Base-by-base conservation (phyloP, 768 basidiomycete genomes). In the Leucogyrophana mollusca region DNA sequence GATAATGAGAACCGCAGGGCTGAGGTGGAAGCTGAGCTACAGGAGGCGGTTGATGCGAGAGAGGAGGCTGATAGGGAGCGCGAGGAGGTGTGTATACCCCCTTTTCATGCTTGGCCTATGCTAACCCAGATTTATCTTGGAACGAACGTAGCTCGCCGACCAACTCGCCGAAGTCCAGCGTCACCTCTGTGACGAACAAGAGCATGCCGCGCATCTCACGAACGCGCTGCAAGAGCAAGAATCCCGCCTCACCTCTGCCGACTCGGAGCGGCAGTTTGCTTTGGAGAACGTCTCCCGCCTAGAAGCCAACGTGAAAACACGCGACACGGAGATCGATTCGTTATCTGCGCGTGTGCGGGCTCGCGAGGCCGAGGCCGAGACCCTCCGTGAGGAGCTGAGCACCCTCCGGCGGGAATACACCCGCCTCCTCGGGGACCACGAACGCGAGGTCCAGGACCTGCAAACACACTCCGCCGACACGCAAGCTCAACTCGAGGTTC, bases 21-120 rank as follows among this genome's bases (percentile, higher is more conserved):
- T 18, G 80, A 83, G 45, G 62, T 85, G 1, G 82, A 86, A 50
- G 64, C 60, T 20, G 76, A 85, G 45, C 49, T 82, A 16, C 74
- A 82, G 38, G 78, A 81, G 45, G 53, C 77, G 3, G 78, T 72
- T 71, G 66, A 69, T 4, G 60, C 68, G 23, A 81, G 75, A 56
- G 79, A 82, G 27, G 71, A 68, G 13, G 57, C 82, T 11, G 81
- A 84, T 57, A 76, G 72, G 52, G 80, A 84, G 57, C 73, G 70
- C 13, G 72, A 71, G 4, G 70, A 80, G 73, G 82, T 84, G 56
- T 21, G 69, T 57, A 33, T 50, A 47, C 32, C 11, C 18, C 32
- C 20, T 46, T 4, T 37, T 16, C 43, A 43, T 23, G 4, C 18
- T 22, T n/a, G 33, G 20, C 34, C 7, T 16, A 14, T 25, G 40